These are phyloP conservation scores for Trichosanthes truncata DNA, from an alignment of 306 rosid genomes.

Conservation along the genomic window DNA sequence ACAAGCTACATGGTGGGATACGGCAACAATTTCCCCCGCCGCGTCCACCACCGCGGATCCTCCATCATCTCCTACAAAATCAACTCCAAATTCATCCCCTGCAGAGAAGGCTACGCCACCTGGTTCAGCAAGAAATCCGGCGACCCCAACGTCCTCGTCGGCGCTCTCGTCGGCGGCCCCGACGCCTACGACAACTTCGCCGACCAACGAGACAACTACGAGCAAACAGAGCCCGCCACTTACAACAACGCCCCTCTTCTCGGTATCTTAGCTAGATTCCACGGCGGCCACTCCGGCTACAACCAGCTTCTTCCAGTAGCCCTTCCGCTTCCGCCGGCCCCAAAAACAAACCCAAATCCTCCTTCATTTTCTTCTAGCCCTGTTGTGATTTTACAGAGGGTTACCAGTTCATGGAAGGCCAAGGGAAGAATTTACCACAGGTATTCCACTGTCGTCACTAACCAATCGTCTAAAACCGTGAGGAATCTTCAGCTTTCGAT, in stretches of 20 bases:
- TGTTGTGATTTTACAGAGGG: conserved; percentile 50
- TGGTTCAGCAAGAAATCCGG: conserved; percentile 71
- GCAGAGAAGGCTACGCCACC: conserved; percentile 86
- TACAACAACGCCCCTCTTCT: conserved; percentile 96
- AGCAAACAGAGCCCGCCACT: conserved; percentile 98
- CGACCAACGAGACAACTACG: conserved; percentile 81
- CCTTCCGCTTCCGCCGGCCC: conserved; percentile 11
- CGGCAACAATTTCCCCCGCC: conserved; percentile 76
- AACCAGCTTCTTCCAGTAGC: conserved; percentile 81
- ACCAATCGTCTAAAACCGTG: conserved; percentile 58
- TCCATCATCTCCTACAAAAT: conserved; percentile 55
- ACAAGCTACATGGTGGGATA: conserved; percentile 95
- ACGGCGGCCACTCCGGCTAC: conserved; percentile 50
- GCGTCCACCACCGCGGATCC: conserved; percentile 75
- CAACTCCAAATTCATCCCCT: conserved; percentile 56
- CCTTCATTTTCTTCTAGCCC: conserved; percentile 42
- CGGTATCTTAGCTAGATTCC: conserved; percentile 72
- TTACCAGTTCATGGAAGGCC: conserved; percentile 63
- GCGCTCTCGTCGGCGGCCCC: conserved; percentile 96
- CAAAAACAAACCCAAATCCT: conserved; percentile 1
- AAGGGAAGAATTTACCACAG: conserved; percentile 70
- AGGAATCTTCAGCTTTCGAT: conserved; percentile 48
- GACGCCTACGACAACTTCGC: conserved; percentile 99
- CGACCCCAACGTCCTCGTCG: conserved; percentile 71
- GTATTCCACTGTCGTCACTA: conserved; percentile 66